A percentile compares a stretch with the other conserved stretches of the same genome.
phyloP scores from a whole-genome alignment of 495 filamentous ascomycete species.

The Podospora pseudocomata region DNA sequence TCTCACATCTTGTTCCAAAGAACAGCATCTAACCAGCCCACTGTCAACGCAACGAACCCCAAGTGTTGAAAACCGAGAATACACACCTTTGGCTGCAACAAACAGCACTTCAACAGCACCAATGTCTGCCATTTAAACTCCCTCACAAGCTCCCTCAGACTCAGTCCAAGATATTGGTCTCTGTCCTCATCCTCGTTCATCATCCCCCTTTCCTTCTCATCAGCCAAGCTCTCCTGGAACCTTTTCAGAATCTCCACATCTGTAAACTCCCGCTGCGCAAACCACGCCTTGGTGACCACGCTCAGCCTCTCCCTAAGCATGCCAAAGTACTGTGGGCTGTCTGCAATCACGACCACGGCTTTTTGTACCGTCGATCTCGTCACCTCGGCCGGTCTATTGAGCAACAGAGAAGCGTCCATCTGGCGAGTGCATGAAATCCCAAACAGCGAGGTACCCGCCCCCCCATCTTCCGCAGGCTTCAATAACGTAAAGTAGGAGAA shows the following conservation, averaged over 20 bases:
- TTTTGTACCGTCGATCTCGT: constrained; percentile 96
- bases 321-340: constrained; percentile 77
- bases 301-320: constrained; percentile 78
- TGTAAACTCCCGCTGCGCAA: constrained; percentile 79
- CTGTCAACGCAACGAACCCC: not conserved
- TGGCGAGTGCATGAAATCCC: constrained; percentile 95
- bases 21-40: constrained; percentile 77
- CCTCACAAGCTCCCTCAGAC: constrained; percentile 84
- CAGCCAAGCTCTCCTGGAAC: constrained; percentile 84
- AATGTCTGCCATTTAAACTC: constrained; percentile 92
- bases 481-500: constrained; percentile 98
- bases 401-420: constrained; percentile 72
- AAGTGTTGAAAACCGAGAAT: not conserved
- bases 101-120: constrained; percentile 86
- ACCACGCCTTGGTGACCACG: constrained; percentile 93
- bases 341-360: constrained; percentile 94
- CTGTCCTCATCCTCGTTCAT: constrained; percentile 65
- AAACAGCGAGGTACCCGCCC: constrained; percentile 80
- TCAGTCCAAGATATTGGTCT: constrained; percentile 89
- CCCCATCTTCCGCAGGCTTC: constrained; percentile 54
- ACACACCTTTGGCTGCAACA: constrained; percentile 88
- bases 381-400: constrained; percentile 78
- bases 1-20: constrained; percentile 91
- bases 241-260: constrained; percentile 57
- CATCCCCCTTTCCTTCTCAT: constrained; percentile 57